A percentile compares a stretch with the other conserved stretches of the same genome.
These are phyloP conservation scores for Aspergillus thermomutatus DNA, from an alignment of 2,329 filamentous ascomycete species.

Conservation along the genomic window DNA sequence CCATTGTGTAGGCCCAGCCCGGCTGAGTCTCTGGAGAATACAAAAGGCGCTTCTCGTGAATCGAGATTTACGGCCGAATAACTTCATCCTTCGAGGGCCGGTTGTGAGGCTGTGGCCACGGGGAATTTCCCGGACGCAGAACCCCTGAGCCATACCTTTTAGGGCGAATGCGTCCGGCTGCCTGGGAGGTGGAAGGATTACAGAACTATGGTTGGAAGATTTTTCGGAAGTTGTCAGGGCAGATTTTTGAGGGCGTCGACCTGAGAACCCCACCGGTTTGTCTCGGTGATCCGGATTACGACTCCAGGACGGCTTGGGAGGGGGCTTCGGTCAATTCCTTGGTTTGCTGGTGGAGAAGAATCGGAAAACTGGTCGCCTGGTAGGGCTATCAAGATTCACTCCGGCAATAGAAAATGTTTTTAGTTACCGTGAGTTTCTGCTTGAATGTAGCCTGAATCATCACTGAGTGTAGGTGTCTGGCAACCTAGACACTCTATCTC, in stretches of 20 bases:
- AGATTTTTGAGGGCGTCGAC: background rate
- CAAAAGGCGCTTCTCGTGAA: background rate
- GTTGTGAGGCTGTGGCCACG: background rate
- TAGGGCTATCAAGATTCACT: background rate
- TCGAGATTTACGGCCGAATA: background rate
- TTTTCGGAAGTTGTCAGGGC: background rate
- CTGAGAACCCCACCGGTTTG: constrained; percentile 6
- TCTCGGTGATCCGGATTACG: background rate
- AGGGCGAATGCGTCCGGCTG: background rate
- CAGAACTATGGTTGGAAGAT: background rate
- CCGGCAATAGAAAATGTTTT: no score
- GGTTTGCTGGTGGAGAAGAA: background rate
- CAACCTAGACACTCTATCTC: background rate
- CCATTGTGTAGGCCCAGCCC: background rate
- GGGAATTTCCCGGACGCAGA: background rate
- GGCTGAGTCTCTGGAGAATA: background rate
- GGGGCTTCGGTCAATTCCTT: constrained; percentile 1
- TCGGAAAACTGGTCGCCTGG: background rate
- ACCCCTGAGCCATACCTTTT: background rate
- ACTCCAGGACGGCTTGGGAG: background rate
- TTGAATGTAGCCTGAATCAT: background rate
- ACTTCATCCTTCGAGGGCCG: no score
- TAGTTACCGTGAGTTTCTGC: background rate
- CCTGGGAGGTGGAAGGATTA: background rate
- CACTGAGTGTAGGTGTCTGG: background rate